A percentile compares a stretch with the other conserved stretches of the same genome.
Conservation (phyloP, 768 basidiomycete genomes). For the Pleurotus giganteus region DNA sequence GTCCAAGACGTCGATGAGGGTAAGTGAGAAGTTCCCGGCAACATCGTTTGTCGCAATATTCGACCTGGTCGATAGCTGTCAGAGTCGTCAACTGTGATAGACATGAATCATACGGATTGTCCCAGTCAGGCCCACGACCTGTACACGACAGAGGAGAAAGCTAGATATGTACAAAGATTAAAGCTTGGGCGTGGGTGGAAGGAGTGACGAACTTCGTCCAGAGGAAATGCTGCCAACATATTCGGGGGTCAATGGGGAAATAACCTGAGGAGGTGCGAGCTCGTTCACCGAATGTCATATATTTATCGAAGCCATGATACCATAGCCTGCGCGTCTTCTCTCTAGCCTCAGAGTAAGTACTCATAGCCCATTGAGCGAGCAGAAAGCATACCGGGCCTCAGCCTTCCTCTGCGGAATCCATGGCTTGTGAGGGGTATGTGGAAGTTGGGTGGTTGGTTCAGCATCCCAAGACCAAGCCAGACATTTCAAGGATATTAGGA, state of each 20-base stretch:
- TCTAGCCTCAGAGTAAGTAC: constrained; percentile 35
- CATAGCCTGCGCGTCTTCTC: constrained; percentile 75
- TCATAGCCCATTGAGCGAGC: too few species aligned
- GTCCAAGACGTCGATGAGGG: constrained; percentile 81
- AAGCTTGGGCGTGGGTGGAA: background rate
- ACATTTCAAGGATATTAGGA: constrained; percentile 32
- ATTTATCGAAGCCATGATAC: constrained; percentile 88
- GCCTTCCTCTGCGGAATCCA: constrained; percentile 63
- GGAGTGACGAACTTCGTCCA: constrained; percentile 63
- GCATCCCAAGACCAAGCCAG: constrained; percentile 1
- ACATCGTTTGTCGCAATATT: constrained; percentile 90
- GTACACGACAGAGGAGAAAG: constrained; percentile 87
- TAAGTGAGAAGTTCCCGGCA: constrained; percentile 88
- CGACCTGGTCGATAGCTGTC: constrained; percentile 32
- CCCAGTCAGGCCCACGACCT: constrained; percentile 86
- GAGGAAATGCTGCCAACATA: constrained; percentile 62
- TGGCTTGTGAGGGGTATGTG: constrained; percentile 19
- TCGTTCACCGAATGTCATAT: constrained; percentile 76
- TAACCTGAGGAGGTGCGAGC: background rate
- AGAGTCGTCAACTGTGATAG: constrained; percentile 6
- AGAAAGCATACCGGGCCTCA: constrained; percentile 47
- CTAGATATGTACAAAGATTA: constrained; percentile 33
- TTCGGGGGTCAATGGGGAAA: constrained; percentile 18
- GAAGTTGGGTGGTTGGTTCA: constrained; percentile 26
- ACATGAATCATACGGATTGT: constrained; percentile 65